Evolutionary conservation across 495 filamentous ascomycete genomes (phyloP), one percentile per base, ranked within the genome.

Genomic region (Penicillium nucicola): DNA sequence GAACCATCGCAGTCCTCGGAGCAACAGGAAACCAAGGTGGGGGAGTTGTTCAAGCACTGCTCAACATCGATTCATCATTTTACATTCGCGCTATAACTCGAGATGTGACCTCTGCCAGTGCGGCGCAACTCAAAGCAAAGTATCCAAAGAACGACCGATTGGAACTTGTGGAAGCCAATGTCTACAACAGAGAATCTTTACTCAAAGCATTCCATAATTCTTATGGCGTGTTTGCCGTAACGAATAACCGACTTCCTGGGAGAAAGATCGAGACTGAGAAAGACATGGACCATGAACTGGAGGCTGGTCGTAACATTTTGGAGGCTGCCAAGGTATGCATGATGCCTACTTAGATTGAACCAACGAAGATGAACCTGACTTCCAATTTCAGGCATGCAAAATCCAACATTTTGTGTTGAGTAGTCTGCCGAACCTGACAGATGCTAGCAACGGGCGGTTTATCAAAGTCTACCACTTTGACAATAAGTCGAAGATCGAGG

Each of bases 21-120:
- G 66, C 72, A 2, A 80, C 76, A 1, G 76, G 75, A 19, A 65
- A 57, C 30, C 77, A 80, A 62, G 75, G 77, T 3, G 58, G 66
- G 12, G 66, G 64, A 4, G 69, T 79, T 9, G 54, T 80, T 18
- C 49, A 53, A 2, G 46, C 65, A 11, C 57, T 75, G 15, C 53
- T 75, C 1, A 38, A 37, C 37, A 19, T 44, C 9, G 31, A 17
- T 11, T 32, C 50, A 62, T 25, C 47, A 45, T 78, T 60, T 42
- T 51, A 57, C 18, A 44, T 79, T 30, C 67, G 74, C 2, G 77
- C 60, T 37, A 53, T 79, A 37, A 79, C 75, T 0, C 64, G 76
- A 11, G 60, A 79, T 51, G 42, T 62, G 2, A 44, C 44, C 8
- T 77, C 67, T 2, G 4, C n/a, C 7, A 18, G 15, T 11, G 50